Evolutionary conservation across 768 basidiomycete species (phyloP), one percentile per base, ranked within the genome.

Genomic region (Rhizopogon salebrosus): DNA sequence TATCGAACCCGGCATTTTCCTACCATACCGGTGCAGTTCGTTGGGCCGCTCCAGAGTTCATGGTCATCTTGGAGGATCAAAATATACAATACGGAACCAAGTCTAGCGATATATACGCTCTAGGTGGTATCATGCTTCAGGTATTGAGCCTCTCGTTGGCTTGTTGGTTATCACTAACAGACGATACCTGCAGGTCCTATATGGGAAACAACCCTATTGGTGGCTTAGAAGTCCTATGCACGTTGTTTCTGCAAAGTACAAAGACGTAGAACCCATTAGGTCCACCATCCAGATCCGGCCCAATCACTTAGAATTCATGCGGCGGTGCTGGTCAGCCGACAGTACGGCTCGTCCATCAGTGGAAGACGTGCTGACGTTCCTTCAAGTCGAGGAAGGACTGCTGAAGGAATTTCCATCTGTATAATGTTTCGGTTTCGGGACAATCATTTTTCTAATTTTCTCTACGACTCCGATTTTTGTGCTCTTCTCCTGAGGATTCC

Each of bases 1-100:
- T 74, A 52, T 62, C 70, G 52, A 62, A 69, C 36, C 58, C 64
- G 8, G 46, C 62, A 9, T 57, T 56, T 5, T 60, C 60, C 24
- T 66, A 60, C 35, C 62, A 53, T 22, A 52, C 45, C 8, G 59
- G 55, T 3, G 53, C 62, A 14, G 7, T 55, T 0, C 53, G 57
- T 8, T 58, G 59, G 57, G n/a, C n/a, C n/a, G n/a, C n/a, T n/a
- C n/a, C n/a, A n/a, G n/a, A n/a, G n/a, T n/a, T n/a, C n/a, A n/a
- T 62, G 6, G 52, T 42, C 8, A 11, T 10, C 20, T 18, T 24
- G 5, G 31, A 31, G 24, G 51, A 39, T 7, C 31, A 38, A 10
- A n/a, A n/a, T n/a, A 43, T 29, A 9, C 38, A 42, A 22, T 60
- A 63, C 53, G 11, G 34, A 5, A 45, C 48, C 1, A 52, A 45